Evolutionary conservation across 163 green algal species (phyloP).

Genomic region (Botryococcus braunii): DNA sequence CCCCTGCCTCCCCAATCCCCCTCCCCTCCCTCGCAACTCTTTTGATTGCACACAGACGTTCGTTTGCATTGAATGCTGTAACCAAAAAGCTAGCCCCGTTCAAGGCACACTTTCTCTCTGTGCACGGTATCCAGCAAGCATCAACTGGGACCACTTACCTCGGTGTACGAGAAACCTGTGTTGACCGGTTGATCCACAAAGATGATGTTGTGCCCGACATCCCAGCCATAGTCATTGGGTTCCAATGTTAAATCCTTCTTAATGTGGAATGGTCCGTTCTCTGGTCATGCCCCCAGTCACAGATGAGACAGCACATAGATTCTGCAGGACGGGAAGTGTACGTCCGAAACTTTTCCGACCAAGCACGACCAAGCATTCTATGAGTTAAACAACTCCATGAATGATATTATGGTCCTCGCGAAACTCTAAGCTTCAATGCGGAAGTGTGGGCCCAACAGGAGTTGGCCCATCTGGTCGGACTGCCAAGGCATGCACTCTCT

Average conservation of each 20-base stretch:
- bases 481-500: not conserved
- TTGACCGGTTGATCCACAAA: constrained; percentile 85
- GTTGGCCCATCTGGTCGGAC: too few relatives aligned
- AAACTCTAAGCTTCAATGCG: too few relatives aligned
- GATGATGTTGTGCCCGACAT: constrained; percentile 58
- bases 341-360: constrained; percentile 10
- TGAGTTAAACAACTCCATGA: too few relatives aligned
- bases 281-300: constrained; percentile 23
- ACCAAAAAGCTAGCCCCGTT: too few relatives aligned
- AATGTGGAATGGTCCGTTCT: constrained; percentile 78
- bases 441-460: too few relatives aligned
- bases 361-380: not conserved
- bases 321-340: not conserved
- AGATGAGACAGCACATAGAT: not conserved
- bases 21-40: too few relatives aligned
- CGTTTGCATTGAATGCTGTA: too few relatives aligned
- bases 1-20: too few relatives aligned
- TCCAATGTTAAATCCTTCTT: constrained; percentile 33
- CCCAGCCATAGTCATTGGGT: constrained; percentile 52
- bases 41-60: too few relatives aligned
- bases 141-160: too few relatives aligned
- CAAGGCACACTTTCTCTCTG: too few relatives aligned
- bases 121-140: too few relatives aligned
- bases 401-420: not conserved
- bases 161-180: constrained; percentile 84